These are phyloP conservation scores for Chrysoporthe deuterocubensis DNA, from an alignment of 2,329 filamentous ascomycete genomes.

Conservation along the genomic window DNA sequence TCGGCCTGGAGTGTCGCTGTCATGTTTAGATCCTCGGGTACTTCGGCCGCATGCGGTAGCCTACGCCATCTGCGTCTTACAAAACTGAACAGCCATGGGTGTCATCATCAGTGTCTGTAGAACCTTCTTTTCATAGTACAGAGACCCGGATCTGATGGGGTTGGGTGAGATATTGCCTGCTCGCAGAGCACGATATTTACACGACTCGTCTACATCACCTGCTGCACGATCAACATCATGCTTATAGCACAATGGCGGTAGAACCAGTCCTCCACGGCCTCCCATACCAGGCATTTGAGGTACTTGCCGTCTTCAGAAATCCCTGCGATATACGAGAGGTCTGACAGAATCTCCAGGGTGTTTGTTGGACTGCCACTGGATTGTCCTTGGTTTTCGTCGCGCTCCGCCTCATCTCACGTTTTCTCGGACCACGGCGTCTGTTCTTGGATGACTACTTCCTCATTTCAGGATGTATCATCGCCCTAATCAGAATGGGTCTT, in stretches of 20 bases:
- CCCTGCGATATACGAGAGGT: background rate
- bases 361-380: background rate
- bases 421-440: background rate
- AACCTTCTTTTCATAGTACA: background rate
- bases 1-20: background rate
- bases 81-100: background rate
- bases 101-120: background rate
- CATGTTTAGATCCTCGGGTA: background rate
- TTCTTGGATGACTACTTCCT: background rate
- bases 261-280: background rate
- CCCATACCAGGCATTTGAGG: background rate
- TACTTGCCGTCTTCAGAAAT: background rate
- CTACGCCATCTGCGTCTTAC: background rate
- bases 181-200: background rate
- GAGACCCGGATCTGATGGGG: background rate
- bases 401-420: conserved; percentile 1
- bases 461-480: background rate
- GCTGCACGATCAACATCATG: background rate
- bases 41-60: background rate
- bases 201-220: background rate
- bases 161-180: background rate
- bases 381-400: background rate
- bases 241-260: background rate
- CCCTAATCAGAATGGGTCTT: background rate
- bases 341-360: background rate